Conservation (phyloP, 306 rosid genomes). For the Quercus aquifolioides region DNA sequence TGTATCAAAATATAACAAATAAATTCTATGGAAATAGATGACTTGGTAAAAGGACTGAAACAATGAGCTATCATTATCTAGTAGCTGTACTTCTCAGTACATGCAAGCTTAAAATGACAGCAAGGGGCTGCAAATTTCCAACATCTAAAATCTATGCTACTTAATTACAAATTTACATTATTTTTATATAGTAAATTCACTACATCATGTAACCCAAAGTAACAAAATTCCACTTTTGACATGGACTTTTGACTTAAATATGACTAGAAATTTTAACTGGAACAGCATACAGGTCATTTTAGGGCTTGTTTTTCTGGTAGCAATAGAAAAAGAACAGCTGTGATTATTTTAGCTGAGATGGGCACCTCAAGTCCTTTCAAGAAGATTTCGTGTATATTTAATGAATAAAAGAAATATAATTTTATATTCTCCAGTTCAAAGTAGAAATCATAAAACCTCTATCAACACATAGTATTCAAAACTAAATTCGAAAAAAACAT, state of each 20-base stretch:
- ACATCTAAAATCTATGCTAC: not conserved
- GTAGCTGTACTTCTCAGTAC: not conserved
- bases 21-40: slow-evolving; percentile 5
- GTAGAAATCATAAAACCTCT: not conserved
- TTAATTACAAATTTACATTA: not conserved
- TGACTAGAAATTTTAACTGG: not conserved
- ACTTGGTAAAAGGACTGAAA: not conserved
- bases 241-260: not conserved
- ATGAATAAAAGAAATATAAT: not conserved
- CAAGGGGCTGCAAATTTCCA: not conserved
- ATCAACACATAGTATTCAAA: slow-evolving; percentile 1
- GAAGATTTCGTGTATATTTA: not conserved
- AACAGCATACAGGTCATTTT: not conserved
- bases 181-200: not conserved
- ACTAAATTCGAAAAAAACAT: not conserved
- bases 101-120: not conserved
- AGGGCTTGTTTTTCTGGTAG: not conserved
- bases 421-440: not conserved
- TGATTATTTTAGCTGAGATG: not conserved
- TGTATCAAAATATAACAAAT: slow-evolving; percentile 31
- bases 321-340: not conserved
- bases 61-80: not conserved
- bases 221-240: slow-evolving; percentile 10
- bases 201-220: slow-evolving; percentile 12
- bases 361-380: not conserved